Base-by-base conservation (phyloP, 2,329 filamentous ascomycete species). In the Pseudocercospora pini-densiflorae region DNA sequence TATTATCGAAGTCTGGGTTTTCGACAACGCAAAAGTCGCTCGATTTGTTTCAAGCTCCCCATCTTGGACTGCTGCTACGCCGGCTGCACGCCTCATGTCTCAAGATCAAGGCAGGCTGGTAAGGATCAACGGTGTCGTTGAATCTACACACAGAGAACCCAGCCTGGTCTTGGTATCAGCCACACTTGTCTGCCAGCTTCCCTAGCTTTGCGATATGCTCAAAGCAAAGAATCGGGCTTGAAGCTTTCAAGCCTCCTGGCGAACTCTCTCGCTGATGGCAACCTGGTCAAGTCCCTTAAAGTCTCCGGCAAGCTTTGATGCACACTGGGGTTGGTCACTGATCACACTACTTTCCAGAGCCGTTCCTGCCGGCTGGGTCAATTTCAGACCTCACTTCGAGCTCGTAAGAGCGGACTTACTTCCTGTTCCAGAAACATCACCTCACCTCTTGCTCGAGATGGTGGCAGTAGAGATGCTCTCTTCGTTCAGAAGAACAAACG, bases 251-350 rank as follows among this genome's bases (percentile, higher is more conserved):
- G 51, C 51, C 21, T 54, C 51, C 51, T 29, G 24, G 51, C 16
- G 16, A 54, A 54, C 16, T 29, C 24, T 53, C 14, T 54, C 21
- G 24, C 19, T 53, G n/a, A 49, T 6, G n/a, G 10, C 49, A 53
- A 24, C 51, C 51, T 54, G 23, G 51, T 54, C 21, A 27, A 54
- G 51, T 27, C 51, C 51, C 51, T 54, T 24, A 29, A 54, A 54
- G 51, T 54, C 51, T 54, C 51, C 51, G 51, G 51, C 51, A 54
- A 54, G 23, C 51, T 54, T 54, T 54, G 49, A 53, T 53, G 49
- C 49, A 27, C 49, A 53, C 49, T 24, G 49, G 49, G 49, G 24
- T 12, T 27, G 23, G 23, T 27, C 19, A 53, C 19, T 24, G 49
- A 47, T 47, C 43, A 23, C 49, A 53, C 6, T 19, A 53, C 49